A percentile compares a stretch with the other conserved stretches of the same genome.
These are phyloP conservation scores for Lasiodiplodia sp. DNA, from an alignment of 2,329 filamentous ascomycete genomes.

Conservation along the genomic window DNA sequence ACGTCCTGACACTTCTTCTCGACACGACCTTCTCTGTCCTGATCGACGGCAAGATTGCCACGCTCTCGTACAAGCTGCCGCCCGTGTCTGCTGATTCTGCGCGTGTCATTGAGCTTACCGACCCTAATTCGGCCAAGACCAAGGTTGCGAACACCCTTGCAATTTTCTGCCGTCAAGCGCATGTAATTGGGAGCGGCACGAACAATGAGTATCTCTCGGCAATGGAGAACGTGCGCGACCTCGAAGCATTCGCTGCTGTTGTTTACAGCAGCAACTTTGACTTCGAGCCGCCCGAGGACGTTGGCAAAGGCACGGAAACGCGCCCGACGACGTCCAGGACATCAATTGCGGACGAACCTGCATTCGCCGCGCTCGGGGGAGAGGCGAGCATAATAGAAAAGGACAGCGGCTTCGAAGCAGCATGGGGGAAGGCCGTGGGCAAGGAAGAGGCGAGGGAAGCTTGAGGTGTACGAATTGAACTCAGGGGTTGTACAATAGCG, in stretches of 20 bases:
- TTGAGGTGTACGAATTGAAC: constrained; percentile 18
- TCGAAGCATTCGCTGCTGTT: constrained; percentile 85
- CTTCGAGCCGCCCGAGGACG: constrained; percentile 53
- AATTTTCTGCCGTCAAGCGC: constrained; percentile 88
- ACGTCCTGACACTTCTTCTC: constrained; percentile 84
- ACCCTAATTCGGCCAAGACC: constrained; percentile 60
- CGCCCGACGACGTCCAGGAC: constrained; percentile 32
- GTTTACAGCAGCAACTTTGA: constrained; percentile 86
- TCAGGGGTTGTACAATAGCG: constrained; percentile 23
- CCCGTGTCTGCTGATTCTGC: constrained; percentile 49
- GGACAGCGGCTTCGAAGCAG: constrained; percentile 69
- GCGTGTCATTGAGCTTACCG: constrained; percentile 60
- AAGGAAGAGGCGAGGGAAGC: constrained; percentile 46
- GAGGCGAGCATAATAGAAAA: constrained; percentile 33
- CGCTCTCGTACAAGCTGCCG: constrained; percentile 76
- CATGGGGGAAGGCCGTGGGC: constrained; percentile 71
- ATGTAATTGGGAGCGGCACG: constrained; percentile 76
- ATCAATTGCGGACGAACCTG: constrained; percentile 13
- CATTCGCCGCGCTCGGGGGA: constrained; percentile 33
- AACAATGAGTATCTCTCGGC: constrained; percentile 62
- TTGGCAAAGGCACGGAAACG: constrained; percentile 25
- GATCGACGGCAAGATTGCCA: constrained; percentile 80
- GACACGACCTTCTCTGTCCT: constrained; percentile 87
- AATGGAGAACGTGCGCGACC: constrained; percentile 77
- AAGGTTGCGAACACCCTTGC: constrained; percentile 91